Conservation (phyloP, 345 rosid genomes). For the Arabidopsis suecica region DNA sequence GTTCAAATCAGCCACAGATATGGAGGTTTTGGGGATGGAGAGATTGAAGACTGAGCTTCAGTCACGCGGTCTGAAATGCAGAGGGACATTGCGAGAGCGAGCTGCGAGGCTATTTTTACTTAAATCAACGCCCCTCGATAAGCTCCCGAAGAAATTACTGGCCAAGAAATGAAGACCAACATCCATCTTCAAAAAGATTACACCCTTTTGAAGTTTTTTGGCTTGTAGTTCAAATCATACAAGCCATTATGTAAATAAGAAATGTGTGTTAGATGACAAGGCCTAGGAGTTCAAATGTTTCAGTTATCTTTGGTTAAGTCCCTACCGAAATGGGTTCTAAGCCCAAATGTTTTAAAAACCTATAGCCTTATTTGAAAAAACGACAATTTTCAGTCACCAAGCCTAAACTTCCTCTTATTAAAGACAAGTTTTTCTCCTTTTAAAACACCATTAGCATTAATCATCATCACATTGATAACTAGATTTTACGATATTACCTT, state of each 20-base stretch:
- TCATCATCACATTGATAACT: slow-evolving; percentile 12
- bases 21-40: slow-evolving; percentile 92
- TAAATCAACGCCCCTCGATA: slow-evolving; percentile 70
- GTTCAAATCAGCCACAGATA: slow-evolving; percentile 60
- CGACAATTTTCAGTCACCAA: not conserved
- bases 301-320: not conserved
- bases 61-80: slow-evolving; percentile 75
- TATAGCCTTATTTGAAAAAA: not conserved
- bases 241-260: not conserved
- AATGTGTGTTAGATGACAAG: not conserved
- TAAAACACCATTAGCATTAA: not conserved
- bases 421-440: too few relatives aligned
- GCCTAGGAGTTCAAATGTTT: not conserved
- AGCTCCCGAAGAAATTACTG: slow-evolving; percentile 83
- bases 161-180: slow-evolving; percentile 70
- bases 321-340: not conserved
- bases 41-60: slow-evolving; percentile 82
- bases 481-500: not conserved
- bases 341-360: not conserved
- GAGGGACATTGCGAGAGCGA: slow-evolving; percentile 86
- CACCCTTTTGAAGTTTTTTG: not conserved
- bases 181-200: not conserved
- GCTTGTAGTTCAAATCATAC: not conserved
- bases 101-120: slow-evolving; percentile 87
- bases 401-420: not conserved